Evolutionary conservation across 805 yeast genomes (phyloP), one percentile per base, ranked within the genome.

Genomic region (Candida berthetii): DNA sequence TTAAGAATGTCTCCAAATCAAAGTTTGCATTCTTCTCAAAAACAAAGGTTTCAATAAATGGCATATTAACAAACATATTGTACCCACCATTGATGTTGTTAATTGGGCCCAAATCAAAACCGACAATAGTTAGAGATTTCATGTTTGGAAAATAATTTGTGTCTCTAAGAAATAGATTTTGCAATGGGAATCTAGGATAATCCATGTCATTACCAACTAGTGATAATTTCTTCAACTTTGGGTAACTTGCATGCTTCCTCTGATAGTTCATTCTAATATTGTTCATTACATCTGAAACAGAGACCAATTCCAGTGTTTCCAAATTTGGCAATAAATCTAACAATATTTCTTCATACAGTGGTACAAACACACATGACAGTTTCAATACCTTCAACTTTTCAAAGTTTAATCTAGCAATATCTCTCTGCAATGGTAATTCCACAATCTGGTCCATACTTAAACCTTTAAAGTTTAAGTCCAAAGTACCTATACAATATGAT

Each of bases 21-120:
- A 47, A 45, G n/a, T 46, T 40, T 4, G 32, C 38, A 39, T 55
- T 50, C 17, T 50, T 48, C 24, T 56, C 61, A 35, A 56, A 44
- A 1, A 49, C 37, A 15, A 56, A n/a, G 0, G 45, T 37, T 10
- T 47, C 43, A 3, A 53, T 19, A 2, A 47, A 32, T 5, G 49
- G 42, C 31, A 56, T 49, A 15, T 49, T 48, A 15, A 44, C 41
- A 3, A 56, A 41, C 41, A 56, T 54, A 39, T 56, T 56, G 32
- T 43, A 50, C 7, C 42, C 47, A 27, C 48, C 52, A 36, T 50
- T 53, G 0, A 14, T 15, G 1, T 39, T 25, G 37, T 48, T 50
- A 13, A 56, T 9, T 1, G 36, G 24, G 3, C 43, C 28, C 28
- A 55, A 48, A 31, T 53, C 50, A 40, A 49, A 53, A 1, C 58